Conservation (phyloP, 2,329 filamentous ascomycete genomes). For the Neonectria coccinea region DNA sequence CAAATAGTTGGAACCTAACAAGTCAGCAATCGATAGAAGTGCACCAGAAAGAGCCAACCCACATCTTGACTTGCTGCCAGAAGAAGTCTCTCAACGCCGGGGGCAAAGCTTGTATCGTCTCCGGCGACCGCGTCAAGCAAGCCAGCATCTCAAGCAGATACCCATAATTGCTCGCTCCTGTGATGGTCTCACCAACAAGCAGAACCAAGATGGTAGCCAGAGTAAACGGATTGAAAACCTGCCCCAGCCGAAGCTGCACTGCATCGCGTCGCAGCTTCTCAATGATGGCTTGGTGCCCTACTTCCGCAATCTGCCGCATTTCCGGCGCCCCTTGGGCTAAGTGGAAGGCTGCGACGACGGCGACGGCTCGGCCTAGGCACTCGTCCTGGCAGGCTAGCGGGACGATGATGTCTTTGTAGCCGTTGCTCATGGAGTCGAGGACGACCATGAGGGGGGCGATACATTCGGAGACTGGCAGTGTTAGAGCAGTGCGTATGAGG, state of each 20-base stretch:
- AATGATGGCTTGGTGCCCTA: constrained; percentile 51
- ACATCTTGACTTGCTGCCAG: constrained; percentile 50
- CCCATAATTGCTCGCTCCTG: constrained; percentile 52
- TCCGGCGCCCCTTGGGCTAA: constrained; percentile 48
- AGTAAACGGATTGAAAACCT: constrained; percentile 52
- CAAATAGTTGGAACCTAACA: constrained; percentile 48
- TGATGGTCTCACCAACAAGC: constrained; percentile 56
- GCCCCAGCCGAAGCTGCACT: constrained; percentile 40
- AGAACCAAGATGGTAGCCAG: constrained; percentile 54
- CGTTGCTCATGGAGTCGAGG: constrained; percentile 51
- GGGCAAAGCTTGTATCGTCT: constrained; percentile 36
- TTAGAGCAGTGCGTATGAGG: neutral
- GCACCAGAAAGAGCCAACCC: neutral
- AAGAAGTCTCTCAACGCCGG: constrained; percentile 43
- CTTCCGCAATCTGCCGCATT: constrained; percentile 48
- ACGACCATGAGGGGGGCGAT: constrained; percentile 56
- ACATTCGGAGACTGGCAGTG: constrained; percentile 47
- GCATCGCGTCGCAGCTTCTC: constrained; percentile 50
- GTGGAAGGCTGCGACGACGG: constrained; percentile 55
- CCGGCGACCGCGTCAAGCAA: constrained; percentile 43
- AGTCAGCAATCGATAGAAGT: neutral
- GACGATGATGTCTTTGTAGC: constrained; percentile 54
- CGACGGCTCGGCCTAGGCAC: constrained; percentile 51
- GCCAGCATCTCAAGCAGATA: constrained; percentile 53
- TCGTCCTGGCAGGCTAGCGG: constrained; percentile 54